A percentile compares a stretch with the other conserved stretches of the same genome.
These are phyloP conservation scores for Cinnamomum chago DNA, from an alignment of 164 flowering plant species.

Conservation along the genomic window DNA sequence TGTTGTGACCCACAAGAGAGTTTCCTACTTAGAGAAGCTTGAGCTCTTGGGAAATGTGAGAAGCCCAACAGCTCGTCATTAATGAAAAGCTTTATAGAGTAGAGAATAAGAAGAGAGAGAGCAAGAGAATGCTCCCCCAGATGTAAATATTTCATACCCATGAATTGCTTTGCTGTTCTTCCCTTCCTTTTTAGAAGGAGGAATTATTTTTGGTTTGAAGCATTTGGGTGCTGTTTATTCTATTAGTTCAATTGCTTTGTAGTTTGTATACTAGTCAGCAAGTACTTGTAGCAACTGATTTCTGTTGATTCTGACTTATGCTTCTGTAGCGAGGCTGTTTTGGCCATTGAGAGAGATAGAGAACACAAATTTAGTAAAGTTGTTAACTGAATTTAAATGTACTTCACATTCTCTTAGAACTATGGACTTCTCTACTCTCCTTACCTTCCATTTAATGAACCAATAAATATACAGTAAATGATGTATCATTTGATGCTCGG, in stretches of 20 bases:
- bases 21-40: conserved; percentile 64
- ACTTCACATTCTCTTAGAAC: neutral
- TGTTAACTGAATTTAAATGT: neutral
- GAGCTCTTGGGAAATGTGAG: conserved; percentile 63
- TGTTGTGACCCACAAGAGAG: conserved; percentile 36
- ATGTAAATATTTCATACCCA: conserved; percentile 22
- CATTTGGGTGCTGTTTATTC: conserved; percentile 15
- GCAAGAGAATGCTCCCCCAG: conserved; percentile 4
- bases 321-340: neutral
- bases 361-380: neutral
- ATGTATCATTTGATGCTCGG: neutral
- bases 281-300: neutral
- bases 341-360: neutral
- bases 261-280: neutral
- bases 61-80: conserved; percentile 91
- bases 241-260: too few relatives aligned
- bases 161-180: neutral
- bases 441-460: neutral
- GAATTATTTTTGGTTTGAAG: conserved; percentile 7
- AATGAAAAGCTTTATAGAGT: conserved; percentile 13
- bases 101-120: neutral
- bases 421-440: neutral
- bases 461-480: neutral
- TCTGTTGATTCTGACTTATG: neutral
- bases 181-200: neutral